Percentiles rank a stretch among this genome's conserved stretches.
Evolutionary conservation across 179 eudicot genomes (phyloP).

Genomic region (Actinidia polygama): DNA sequence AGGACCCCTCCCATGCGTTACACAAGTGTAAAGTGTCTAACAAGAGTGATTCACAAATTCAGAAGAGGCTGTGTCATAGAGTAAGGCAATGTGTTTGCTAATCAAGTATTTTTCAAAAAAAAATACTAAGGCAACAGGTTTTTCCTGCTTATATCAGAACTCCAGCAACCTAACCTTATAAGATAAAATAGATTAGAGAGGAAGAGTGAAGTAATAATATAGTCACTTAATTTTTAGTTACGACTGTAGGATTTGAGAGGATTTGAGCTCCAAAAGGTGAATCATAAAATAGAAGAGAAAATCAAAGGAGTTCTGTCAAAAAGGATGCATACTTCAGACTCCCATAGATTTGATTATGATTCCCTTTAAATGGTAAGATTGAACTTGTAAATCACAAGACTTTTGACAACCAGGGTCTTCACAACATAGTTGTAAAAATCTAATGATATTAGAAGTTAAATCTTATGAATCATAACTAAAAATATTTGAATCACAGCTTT

Average conservation of each 20-base stretch:
- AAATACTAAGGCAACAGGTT: too few relatives aligned
- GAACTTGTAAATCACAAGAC: background rate
- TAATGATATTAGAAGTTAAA: background rate
- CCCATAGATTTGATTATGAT: conserved; percentile 10
- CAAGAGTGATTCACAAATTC: too few relatives aligned
- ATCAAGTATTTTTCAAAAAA: too few relatives aligned
- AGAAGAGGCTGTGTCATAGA: too few relatives aligned
- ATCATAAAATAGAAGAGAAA: conserved; percentile 8
- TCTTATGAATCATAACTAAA: conserved; percentile 14
- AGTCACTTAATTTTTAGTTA: background rate
- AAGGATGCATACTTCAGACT: background rate
- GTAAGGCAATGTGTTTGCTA: too few relatives aligned
- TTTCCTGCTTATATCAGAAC: too few relatives aligned
- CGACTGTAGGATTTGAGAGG: conserved; percentile 5
- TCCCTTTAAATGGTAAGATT: background rate
- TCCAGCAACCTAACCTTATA: background rate
- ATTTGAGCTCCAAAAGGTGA: background rate
- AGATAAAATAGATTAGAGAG: background rate
- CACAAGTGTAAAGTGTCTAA: too few relatives aligned
- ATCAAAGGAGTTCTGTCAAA: background rate
- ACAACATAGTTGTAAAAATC: background rate
- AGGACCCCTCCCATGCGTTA: too few relatives aligned
- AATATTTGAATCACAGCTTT: background rate
- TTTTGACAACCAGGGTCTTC: background rate
- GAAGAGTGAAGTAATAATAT: background rate